Conservation (phyloP, 192 early-diverging fungal species). For the Mycoemilia scoparia region DNA sequence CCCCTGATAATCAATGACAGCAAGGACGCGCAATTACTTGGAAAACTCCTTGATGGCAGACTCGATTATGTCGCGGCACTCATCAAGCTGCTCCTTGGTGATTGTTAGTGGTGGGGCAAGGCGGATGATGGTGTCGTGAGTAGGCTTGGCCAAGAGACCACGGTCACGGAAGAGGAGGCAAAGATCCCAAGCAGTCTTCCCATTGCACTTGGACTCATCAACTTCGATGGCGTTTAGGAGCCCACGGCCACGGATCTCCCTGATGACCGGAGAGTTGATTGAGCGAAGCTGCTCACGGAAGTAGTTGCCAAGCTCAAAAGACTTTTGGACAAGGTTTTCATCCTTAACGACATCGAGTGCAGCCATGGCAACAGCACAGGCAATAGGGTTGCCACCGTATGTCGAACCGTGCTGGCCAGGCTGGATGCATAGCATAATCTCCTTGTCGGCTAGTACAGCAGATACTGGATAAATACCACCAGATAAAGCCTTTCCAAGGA, state of each 20-base stretch:
- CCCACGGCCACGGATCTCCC: constrained; percentile 74
- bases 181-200: constrained; percentile 91
- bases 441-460: constrained; percentile 71
- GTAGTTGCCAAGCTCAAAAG: constrained; percentile 56
- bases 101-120: constrained; percentile 90
- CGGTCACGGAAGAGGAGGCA: constrained; percentile 84
- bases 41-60: constrained; percentile 47
- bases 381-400: constrained; percentile 94
- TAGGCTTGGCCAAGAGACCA: constrained; percentile 93
- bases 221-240: constrained; percentile 94
- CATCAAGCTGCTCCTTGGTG: constrained; percentile 71
- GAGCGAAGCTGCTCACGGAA: constrained; percentile 64
- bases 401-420: constrained; percentile 94
- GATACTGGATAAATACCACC: constrained; percentile 94
- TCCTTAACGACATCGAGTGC: constrained; percentile 90
- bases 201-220: constrained; percentile 54
- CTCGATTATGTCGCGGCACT: constrained; percentile 65
- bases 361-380: constrained; percentile 82
- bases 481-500: constrained; percentile 95
- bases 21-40: too few species aligned
- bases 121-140: constrained; percentile 95
- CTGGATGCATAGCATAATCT: constrained; percentile 64
- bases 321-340: constrained; percentile 69
- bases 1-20: too few species aligned
- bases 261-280: constrained; percentile 61